Conservation (phyloP, 495 filamentous ascomycete species). For the Xylaria venustula region DNA sequence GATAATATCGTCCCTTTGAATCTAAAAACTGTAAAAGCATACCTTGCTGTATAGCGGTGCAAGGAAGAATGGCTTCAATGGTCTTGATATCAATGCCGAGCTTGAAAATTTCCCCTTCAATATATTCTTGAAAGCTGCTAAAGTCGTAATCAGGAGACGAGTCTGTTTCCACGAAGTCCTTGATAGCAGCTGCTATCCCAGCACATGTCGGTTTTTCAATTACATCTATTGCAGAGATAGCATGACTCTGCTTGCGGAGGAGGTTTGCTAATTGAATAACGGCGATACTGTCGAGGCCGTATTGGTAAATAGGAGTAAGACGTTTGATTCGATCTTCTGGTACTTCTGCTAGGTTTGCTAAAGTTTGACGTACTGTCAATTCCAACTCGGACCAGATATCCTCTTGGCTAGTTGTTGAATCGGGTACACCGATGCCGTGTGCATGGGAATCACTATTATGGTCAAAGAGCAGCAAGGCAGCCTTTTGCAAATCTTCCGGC, state of each 20-base stretch:
- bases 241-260: constrained; percentile 57
- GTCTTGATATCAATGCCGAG: not conserved
- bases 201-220: constrained; percentile 58
- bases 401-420: not conserved
- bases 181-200: constrained; percentile 39
- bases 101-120: constrained; percentile 25
- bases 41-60: constrained; percentile 62
- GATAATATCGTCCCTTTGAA: constrained; percentile 56
- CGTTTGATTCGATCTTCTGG: constrained; percentile 55
- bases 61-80: constrained; percentile 55
- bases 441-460: not conserved
- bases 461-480: constrained; percentile 14
- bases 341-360: constrained; percentile 54
- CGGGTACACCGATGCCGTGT: not conserved
- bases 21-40: constrained; percentile 62
- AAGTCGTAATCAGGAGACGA: constrained; percentile 45
- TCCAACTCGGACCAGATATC: constrained; percentile 53
- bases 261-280: constrained; percentile 72
- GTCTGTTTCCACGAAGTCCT: not conserved
- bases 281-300: constrained; percentile 86
- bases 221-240: constrained; percentile 64
- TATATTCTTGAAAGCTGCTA: constrained; percentile 28
- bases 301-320: constrained; percentile 69
- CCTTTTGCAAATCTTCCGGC: constrained; percentile 14
- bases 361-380: constrained; percentile 48